Conservation (phyloP, 495 filamentous ascomycete genomes). For the Aspergillus conjunctus region DNA sequence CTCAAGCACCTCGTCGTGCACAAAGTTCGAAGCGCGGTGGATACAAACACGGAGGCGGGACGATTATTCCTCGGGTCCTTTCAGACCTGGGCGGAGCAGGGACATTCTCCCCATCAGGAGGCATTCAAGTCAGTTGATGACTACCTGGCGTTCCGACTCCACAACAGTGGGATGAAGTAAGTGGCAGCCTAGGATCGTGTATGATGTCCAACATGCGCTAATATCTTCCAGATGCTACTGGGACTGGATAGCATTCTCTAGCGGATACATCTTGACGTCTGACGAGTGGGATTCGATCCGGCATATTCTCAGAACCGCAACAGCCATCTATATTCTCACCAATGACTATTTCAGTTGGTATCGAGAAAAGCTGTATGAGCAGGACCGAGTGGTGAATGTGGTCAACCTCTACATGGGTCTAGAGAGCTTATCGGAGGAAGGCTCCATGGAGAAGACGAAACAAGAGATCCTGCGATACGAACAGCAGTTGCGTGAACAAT, state of each 20-base stretch:
- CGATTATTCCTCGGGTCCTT: background rate
- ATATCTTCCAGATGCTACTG: background rate
- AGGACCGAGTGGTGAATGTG: background rate
- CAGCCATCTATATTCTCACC: background rate
- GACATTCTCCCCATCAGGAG: background rate
- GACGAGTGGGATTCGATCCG: background rate
- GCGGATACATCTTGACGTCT: background rate
- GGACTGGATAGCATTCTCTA: slow-evolving; percentile 2
- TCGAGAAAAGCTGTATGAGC: background rate
- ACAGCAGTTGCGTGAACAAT: background rate
- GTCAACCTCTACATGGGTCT: background rate
- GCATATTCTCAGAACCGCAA: background rate
- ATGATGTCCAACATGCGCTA: background rate
- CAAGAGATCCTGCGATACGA: background rate
- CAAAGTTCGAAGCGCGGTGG: background rate
- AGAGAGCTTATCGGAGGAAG: background rate
- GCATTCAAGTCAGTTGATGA: background rate
- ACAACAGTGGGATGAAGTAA: slow-evolving; percentile 5
- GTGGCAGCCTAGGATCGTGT: background rate
- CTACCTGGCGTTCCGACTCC: background rate
- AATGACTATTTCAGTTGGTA: slow-evolving; percentile 2
- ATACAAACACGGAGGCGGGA: background rate
- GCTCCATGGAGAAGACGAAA: background rate
- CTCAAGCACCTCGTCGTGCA: background rate
- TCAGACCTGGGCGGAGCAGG: background rate